Percentiles rank a stretch among this genome's conserved stretches.
Conservation (phyloP, 2,329 filamentous ascomycete species). For the Microdochium nivale region DNA sequence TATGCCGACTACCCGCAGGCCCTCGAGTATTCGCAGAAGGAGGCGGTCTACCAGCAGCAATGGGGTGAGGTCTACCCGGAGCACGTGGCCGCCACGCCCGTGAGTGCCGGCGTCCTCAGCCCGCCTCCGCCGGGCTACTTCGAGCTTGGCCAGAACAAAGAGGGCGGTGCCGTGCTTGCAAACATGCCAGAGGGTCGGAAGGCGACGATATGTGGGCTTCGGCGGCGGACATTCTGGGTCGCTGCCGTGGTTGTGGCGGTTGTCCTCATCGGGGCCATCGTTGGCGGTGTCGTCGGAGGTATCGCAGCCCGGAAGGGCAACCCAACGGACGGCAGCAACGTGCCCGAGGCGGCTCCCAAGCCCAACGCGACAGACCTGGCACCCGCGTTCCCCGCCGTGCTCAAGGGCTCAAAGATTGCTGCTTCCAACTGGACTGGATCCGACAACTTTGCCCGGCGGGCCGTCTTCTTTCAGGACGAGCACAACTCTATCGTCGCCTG, state of each 20-base stretch:
- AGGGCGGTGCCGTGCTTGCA: not conserved
- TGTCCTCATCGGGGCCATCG: slow-evolving; percentile 8
- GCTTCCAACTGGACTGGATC: slow-evolving; percentile 17
- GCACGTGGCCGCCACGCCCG: not conserved
- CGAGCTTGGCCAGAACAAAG: not conserved
- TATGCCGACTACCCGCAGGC: not conserved
- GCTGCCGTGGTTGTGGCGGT: slow-evolving; percentile 5
- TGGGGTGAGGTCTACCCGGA: not conserved
- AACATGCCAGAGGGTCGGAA: not conserved
- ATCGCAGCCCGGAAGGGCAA: slow-evolving; percentile 2
- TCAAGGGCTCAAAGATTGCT: slow-evolving; percentile 11
- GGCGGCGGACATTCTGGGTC: slow-evolving; percentile 8
- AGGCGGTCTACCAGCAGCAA: not conserved
- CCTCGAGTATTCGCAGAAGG: not conserved
- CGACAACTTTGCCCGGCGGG: slow-evolving; percentile 8
- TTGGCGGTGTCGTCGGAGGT: slow-evolving; percentile 11
- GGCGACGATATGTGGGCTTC: slow-evolving; percentile 9
- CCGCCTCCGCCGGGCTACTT: not conserved
- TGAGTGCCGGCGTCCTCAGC: not conserved
- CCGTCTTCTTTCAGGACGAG: slow-evolving; percentile 17
- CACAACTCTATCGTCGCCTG: slow-evolving; percentile 11
- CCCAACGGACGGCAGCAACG: not conserved
- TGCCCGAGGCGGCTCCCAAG: not conserved
- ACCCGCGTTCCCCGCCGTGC: not conserved
- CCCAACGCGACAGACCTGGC: slow-evolving; percentile 2